phyloP scores from a whole-genome alignment of 331 rosid species.

The Cydonia oblonga region DNA sequence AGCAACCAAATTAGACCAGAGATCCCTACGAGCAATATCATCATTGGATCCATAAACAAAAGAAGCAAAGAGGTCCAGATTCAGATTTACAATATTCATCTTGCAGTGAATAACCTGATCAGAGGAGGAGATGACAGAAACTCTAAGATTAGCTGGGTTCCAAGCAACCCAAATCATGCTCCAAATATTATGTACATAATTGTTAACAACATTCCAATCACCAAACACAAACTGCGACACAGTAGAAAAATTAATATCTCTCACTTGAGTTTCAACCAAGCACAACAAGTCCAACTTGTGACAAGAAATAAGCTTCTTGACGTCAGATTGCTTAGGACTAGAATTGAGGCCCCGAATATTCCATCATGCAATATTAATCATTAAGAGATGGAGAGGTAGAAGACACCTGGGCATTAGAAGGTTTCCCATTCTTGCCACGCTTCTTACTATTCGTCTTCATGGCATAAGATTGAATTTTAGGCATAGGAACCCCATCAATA shows the following conservation, averaged over 20 bases:
- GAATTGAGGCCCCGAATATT: background rate
- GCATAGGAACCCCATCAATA: too few species aligned
- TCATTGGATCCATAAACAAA: background rate
- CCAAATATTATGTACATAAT: background rate
- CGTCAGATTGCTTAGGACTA: background rate
- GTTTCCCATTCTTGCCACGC: too few species aligned
- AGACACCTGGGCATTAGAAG: too few species aligned
- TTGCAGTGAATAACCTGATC: too few species aligned
- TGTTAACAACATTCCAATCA: background rate
- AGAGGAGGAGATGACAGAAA: too few species aligned
- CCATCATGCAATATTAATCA: background rate
- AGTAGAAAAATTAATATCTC: background rate
- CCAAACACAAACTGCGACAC: background rate
- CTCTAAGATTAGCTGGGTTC: background rate
- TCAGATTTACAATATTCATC: background rate
- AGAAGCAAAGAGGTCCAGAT: background rate
- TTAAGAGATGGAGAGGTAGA: too few species aligned
- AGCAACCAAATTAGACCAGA: background rate
- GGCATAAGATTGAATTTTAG: too few species aligned
- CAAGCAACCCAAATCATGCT: background rate
- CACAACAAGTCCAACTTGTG: background rate
- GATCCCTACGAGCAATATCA: background rate
- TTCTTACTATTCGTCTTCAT: too few species aligned
- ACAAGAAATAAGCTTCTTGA: too few species aligned
- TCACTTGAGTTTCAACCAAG: background rate